Evolutionary conservation across 2,329 filamentous ascomycete species (phyloP), one percentile per base, ranked within the genome.

Genomic region (Aspergillus arachidicola): DNA sequence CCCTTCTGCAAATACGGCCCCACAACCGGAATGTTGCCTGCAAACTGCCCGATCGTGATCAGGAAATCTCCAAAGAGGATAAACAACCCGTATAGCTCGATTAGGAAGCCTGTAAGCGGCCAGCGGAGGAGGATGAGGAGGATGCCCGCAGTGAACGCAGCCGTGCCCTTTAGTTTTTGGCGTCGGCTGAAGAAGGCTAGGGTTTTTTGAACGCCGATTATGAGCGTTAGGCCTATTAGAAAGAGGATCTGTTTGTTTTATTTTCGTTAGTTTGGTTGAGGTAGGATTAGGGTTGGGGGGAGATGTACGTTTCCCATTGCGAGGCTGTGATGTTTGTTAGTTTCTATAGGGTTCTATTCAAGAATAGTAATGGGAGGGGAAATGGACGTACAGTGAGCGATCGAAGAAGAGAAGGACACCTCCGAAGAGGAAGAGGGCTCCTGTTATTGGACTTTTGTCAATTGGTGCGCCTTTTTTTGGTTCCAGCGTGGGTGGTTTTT

Each of bases 351-450:
- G 23, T 23, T 23, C 23, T 23, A 23, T 7, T 28, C 6, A 28
- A 28, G 5, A 6, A 28, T 28, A 28, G 26, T 4, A 28, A 28
- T 28, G 6, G 26, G 6, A 28, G 23, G 23, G 23, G 23, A 23
- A 3, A 1, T 23, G 23, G 26, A 84, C 89, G 75, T 83, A 94
- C 92, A 98, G 94, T 74, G 95, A 92, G 69, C 95, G 89, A 81
- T 99, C 95, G 83, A 99, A 99, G 83, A 99, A 98, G 81, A 99
- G 87, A 80, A 99, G 86, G 11, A 99, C 92, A 65, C 95, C 95
- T 75, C 93, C 92, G 76, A 97, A 87, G 62, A 99, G 87, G 85
- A 99, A 99, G 84, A 98, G 90, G 69, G 91, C 93, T 79, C 94
- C 94, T 96, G 77, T 61, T 34, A 23, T 32, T 34, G 28, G 26